Conservation (phyloP, 352 stramenopile species). For the Globisporangium middletonii region DNA sequence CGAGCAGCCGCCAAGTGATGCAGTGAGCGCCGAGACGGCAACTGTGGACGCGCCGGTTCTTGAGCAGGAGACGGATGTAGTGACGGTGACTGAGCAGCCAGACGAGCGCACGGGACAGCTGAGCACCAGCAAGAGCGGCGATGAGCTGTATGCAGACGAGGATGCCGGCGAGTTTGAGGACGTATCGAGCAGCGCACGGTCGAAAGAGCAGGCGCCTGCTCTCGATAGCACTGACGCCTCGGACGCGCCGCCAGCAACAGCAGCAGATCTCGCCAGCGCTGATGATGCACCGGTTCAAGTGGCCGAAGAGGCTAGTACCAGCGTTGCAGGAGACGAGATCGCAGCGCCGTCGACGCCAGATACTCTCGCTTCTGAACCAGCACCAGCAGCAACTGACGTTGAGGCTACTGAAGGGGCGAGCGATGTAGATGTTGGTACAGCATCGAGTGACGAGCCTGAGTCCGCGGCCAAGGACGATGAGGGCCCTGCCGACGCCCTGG, state of each 20-base stretch:
- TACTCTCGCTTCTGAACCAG: not conserved
- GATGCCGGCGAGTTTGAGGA: slow-evolving; percentile 27
- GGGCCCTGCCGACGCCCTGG: no score
- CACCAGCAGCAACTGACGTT: no score
- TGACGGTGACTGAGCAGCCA: not conserved
- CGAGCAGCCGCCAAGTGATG: not conserved
- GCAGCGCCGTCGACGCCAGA: not conserved
- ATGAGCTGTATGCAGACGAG: slow-evolving; percentile 32
- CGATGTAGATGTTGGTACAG: no score
- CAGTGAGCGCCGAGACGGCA: not conserved
- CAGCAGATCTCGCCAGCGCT: not conserved
- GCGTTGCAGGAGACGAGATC: no score
- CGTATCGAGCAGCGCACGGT: slow-evolving; percentile 5
- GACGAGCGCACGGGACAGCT: slow-evolving; percentile 4
- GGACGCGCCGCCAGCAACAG: no score
- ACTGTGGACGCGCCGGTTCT: not conserved
- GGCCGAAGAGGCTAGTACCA: not conserved
- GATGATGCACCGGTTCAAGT: not conserved
- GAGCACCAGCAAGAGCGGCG: slow-evolving; percentile 24
- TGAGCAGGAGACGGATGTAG: not conserved
- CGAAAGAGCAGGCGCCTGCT: not conserved
- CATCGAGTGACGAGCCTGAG: no score
- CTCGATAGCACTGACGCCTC: not conserved
- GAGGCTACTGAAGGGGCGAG: no score
- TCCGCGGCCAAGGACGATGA: no score